Conservation (phyloP, 139 green algal genomes). For the Tetraselmis striata region DNA sequence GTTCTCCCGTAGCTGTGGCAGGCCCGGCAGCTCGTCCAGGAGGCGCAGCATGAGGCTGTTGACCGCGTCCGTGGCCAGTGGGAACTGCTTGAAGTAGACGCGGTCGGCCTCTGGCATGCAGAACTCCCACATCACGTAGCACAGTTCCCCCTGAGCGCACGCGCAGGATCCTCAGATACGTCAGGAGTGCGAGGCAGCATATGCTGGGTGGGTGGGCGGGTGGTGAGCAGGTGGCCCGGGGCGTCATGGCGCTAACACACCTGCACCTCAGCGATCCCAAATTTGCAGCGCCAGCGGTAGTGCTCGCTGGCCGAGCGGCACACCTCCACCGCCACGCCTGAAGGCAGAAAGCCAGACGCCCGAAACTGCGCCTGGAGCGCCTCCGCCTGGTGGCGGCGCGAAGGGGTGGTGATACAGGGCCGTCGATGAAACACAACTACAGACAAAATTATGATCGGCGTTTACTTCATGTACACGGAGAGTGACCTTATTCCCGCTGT, state of each 20-base stretch:
- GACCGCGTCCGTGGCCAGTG: background rate
- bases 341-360: background rate
- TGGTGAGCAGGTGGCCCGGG: too few relatives aligned
- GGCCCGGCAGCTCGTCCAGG: background rate
- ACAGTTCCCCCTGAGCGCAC: background rate
- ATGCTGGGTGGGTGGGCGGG: too few relatives aligned
- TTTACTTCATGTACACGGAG: background rate
- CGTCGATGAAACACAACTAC: background rate
- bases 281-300: background rate
- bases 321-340: background rate
- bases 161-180: too few relatives aligned
- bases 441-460: too few relatives aligned
- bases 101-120: background rate
- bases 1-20: background rate
- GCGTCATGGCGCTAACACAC: background rate
- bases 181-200: too few relatives aligned
- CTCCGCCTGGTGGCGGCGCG: too few relatives aligned
- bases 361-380: background rate
- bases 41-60: background rate
- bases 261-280: background rate
- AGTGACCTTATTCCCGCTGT: background rate
- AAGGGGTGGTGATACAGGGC: too few relatives aligned
- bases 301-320: background rate
- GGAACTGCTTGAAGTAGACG: background rate
- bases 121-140: background rate